Percentiles rank a stretch among this genome's conserved stretches.
Conservation (phyloP, 306 rosid genomes). For the Datisca glomerata region DNA sequence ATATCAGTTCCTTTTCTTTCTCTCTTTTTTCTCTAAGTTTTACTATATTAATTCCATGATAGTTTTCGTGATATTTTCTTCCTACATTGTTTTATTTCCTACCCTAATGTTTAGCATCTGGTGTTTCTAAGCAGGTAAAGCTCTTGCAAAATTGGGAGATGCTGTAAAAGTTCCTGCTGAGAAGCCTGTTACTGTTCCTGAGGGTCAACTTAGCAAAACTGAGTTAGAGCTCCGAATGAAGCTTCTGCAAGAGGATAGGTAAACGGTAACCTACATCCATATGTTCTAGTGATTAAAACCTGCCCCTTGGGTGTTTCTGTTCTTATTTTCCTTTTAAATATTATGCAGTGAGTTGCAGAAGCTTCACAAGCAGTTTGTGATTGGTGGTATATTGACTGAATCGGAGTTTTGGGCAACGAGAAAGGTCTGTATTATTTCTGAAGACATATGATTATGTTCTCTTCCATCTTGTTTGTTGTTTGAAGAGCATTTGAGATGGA, state of each 20-base stretch:
- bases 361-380: conserved; percentile 81
- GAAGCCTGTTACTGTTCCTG: conserved; percentile 14
- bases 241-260: conserved; percentile 83
- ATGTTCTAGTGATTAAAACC: neutral
- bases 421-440: conserved; percentile 35
- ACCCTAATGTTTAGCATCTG: conserved; percentile 15
- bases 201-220: conserved; percentile 61
- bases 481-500: conserved; percentile 8
- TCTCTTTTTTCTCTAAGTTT: neutral
- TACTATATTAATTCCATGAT: neutral
- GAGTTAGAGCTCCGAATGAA: conserved; percentile 77
- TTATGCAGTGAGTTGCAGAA: conserved; percentile 70
- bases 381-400: conserved; percentile 78
- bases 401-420: conserved; percentile 97
- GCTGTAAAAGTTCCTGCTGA: conserved; percentile 30
- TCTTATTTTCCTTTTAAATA: too few relatives aligned
- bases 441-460: conserved; percentile 2
- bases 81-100: conserved; percentile 6
- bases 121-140: conserved; percentile 40
- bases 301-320: too few relatives aligned
- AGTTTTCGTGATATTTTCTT: neutral
- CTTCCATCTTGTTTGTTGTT: neutral
- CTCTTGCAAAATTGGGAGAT: conserved; percentile 53
- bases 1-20: too few relatives aligned
- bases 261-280: conserved; percentile 6